These are phyloP conservation scores for Penicillium sclerotigenum DNA, from an alignment of 2,329 filamentous ascomycete species.

Conservation along the genomic window DNA sequence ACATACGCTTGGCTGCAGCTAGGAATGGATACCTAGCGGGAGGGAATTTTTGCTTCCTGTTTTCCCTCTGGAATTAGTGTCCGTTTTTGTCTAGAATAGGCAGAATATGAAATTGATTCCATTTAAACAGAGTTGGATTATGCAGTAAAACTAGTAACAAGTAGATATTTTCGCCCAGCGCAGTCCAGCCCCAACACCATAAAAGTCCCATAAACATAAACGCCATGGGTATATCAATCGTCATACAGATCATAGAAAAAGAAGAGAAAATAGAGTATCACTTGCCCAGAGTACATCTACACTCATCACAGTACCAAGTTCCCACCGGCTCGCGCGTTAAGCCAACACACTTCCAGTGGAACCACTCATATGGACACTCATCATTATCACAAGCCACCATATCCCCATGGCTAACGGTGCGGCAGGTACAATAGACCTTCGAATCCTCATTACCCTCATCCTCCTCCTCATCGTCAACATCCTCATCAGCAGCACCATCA, in stretches of 20 bases:
- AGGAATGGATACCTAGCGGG: constrained; percentile 1
- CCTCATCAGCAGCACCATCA: constrained; percentile 37
- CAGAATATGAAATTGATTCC: constrained; percentile 5
- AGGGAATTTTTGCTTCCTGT: background rate
- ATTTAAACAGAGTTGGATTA: background rate
- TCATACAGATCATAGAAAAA: constrained; percentile 5
- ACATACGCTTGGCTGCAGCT: constrained; percentile 1
- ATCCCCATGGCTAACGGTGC: constrained; percentile 62
- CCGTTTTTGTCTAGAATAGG: background rate
- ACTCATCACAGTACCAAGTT: constrained; percentile 57
- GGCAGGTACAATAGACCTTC: constrained; percentile 64
- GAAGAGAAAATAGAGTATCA: constrained; percentile 16
- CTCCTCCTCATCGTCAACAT: constrained; percentile 48
- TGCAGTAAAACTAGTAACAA: background rate
- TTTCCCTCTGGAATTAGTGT: background rate
- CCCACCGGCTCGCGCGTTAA: constrained; percentile 58
- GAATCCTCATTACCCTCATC: constrained; percentile 56
- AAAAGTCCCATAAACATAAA: constrained; percentile 10
- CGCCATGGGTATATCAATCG: constrained; percentile 22
- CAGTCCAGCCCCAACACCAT: background rate
- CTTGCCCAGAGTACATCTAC: constrained; percentile 42
- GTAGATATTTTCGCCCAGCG: background rate
- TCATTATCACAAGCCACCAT: constrained; percentile 69
- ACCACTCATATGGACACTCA: constrained; percentile 63
- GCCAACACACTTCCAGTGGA: constrained; percentile 63